phyloP scores from a whole-genome alignment of 1,284 basidiomycete species.

The Apiotrichum mycotoxinovorans region DNA sequence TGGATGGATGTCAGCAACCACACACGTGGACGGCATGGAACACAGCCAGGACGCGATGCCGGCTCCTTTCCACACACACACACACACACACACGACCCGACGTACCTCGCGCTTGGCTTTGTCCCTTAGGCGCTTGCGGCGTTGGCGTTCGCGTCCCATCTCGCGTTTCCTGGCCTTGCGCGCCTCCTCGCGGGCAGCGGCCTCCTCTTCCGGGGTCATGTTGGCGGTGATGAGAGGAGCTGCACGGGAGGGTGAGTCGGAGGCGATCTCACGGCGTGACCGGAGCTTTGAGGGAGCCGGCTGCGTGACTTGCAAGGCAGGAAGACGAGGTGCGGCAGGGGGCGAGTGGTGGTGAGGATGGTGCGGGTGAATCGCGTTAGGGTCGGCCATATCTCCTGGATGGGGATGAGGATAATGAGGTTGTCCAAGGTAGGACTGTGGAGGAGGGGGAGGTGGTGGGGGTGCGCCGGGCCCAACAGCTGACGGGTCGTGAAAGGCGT shows the following conservation, averaged over 20 bases:
- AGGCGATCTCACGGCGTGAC: constrained; percentile 10
- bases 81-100: background rate
- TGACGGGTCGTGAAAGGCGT: constrained; percentile 2
- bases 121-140: constrained; percentile 21
- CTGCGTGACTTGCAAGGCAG: constrained; percentile 25
- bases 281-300: constrained; percentile 28
- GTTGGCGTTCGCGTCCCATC: constrained; percentile 22
- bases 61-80: background rate
- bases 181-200: constrained; percentile 17
- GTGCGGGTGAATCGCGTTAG: background rate
- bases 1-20: background rate
- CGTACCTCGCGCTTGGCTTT: constrained; percentile 23
- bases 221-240: constrained; percentile 4
- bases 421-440: background rate
- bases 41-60: background rate
- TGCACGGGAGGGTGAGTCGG: background rate
- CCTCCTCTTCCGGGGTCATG: background rate
- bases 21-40: background rate
- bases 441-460: background rate
- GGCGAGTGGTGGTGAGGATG: constrained; percentile 1
- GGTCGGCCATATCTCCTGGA: constrained; percentile 8
- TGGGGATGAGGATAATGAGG: background rate
- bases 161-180: constrained; percentile 22
- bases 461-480: background rate
- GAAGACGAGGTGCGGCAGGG: background rate